Conservation (phyloP, 371 early-diverging fungal species). For the Apophysomyces ossiformis region DNA sequence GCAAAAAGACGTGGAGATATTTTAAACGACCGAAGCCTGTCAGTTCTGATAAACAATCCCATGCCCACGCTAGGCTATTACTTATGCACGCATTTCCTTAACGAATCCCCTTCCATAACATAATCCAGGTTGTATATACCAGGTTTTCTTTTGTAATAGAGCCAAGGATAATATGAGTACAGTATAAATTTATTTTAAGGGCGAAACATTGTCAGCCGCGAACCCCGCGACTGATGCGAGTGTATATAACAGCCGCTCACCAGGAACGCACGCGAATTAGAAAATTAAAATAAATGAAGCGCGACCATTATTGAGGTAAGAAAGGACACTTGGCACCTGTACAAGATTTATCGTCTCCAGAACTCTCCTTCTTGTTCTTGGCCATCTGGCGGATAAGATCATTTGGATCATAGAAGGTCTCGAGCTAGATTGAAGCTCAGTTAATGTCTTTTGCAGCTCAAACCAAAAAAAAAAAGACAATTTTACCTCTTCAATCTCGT, state of each 20-base stretch:
- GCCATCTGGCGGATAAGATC: constrained; percentile 52
- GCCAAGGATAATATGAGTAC: no score
- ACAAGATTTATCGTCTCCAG: constrained; percentile 6
- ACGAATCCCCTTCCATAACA: no score
- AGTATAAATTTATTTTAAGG: no score
- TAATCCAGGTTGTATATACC: no score
- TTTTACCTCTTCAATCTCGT: constrained; percentile 45
- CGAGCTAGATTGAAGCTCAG: constrained; percentile 25
- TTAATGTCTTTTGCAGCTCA: not conserved
- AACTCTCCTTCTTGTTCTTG: constrained; percentile 38
- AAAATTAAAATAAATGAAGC: not conserved
- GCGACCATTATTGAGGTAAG: constrained; percentile 28
- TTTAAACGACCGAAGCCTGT: no score
- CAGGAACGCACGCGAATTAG: constrained; percentile 2
- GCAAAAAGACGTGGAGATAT: no score
- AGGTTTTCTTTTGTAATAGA: no score
- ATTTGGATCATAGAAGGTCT: constrained; percentile 57
- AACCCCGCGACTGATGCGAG: no score
- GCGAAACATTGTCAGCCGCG: no score
- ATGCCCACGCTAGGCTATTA: no score
- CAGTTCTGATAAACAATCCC: no score
- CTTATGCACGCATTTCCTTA: no score
- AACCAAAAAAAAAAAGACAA: not conserved
- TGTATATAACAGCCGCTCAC: not conserved
- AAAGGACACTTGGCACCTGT: constrained; percentile 48